Conservation (phyloP, 352 stramenopile species). For the Globisporangium okanoganense region DNA sequence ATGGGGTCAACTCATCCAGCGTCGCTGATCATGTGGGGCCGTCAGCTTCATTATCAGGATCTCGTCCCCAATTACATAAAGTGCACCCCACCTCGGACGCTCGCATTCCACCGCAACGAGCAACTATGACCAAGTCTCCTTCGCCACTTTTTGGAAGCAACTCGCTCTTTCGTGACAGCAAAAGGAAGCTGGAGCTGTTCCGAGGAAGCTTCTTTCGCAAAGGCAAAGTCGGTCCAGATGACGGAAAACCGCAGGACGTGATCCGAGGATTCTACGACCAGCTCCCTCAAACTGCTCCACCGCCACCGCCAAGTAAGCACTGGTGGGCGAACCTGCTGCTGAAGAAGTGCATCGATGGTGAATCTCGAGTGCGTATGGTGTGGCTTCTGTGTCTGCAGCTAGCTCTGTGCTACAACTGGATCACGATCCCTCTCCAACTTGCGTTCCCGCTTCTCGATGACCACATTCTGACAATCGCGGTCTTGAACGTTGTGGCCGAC, state of each 20-base stretch:
- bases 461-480: conserved; percentile 26
- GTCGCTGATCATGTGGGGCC: neutral
- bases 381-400: conserved; percentile 44
- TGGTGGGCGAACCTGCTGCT: conserved; percentile 41
- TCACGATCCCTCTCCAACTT: conserved; percentile 42
- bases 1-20: neutral
- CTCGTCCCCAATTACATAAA: neutral
- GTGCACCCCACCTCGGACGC: neutral
- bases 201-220: conserved; percentile 35
- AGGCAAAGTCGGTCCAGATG: conserved; percentile 18
- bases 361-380: conserved; percentile 35
- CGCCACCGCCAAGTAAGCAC: conserved; percentile 5
- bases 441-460: conserved; percentile 35
- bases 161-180: conserved; percentile 21
- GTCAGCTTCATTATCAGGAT: neutral
- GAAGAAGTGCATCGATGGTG: conserved; percentile 29
- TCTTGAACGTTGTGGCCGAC: conserved; percentile 30
- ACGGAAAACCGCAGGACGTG: conserved; percentile 25
- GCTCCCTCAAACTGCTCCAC: conserved; percentile 24
- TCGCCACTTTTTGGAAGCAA: neutral
- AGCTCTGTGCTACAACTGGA: conserved; percentile 51
- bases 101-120: neutral
- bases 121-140: neutral
- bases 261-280: conserved; percentile 61
- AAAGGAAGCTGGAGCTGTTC: conserved; percentile 20